Conservation (phyloP, 176 grass and related monocot species). For the Tuctoria greenei region DNA sequence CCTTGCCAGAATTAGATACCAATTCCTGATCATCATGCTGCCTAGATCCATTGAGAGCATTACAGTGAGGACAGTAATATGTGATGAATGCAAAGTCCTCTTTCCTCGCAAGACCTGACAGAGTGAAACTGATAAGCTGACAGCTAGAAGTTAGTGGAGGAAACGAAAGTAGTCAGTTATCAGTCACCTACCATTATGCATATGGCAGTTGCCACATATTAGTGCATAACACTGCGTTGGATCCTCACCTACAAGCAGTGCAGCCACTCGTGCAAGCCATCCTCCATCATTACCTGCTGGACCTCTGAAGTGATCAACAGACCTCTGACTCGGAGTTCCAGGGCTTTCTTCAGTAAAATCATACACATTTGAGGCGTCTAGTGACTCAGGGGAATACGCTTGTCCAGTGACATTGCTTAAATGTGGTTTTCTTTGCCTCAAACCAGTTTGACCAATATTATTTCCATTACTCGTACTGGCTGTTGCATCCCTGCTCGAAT, state of each 20-base stretch:
- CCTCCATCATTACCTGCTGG: slow-evolving; percentile 53
- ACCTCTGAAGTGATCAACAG: slow-evolving; percentile 61
- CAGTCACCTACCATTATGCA: slow-evolving; percentile 73
- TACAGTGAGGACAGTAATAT: slow-evolving; percentile 91
- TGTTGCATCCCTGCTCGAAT: slow-evolving; percentile 36
- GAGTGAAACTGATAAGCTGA: slow-evolving; percentile 21
- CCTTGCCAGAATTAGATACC: slow-evolving; percentile 44
- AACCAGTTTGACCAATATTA: slow-evolving; percentile 41
- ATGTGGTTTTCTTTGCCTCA: slow-evolving; percentile 57
- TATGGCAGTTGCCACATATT: slow-evolving; percentile 83
- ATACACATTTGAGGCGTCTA: slow-evolving; percentile 36
- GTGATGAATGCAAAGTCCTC: slow-evolving; percentile 83
- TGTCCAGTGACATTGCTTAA: slow-evolving; percentile 16
- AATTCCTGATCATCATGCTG: slow-evolving; percentile 57
- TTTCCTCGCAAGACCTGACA: slow-evolving; percentile 78
- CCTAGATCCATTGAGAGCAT: slow-evolving; percentile 59
- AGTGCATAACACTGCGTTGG: slow-evolving; percentile 87
- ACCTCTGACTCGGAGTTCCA: slow-evolving; percentile 42
- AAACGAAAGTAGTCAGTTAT: neutral
- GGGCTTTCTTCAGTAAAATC: slow-evolving; percentile 49
- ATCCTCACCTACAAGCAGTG: slow-evolving; percentile 94
- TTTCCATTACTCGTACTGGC: slow-evolving; percentile 40
- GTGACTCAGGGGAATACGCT: slow-evolving; percentile 24
- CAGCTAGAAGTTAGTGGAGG: neutral
- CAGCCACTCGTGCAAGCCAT: slow-evolving; percentile 82